phyloP scores from a whole-genome alignment of 2,329 filamentous ascomycete genomes.

The Byssochlamys sp. region DNA sequence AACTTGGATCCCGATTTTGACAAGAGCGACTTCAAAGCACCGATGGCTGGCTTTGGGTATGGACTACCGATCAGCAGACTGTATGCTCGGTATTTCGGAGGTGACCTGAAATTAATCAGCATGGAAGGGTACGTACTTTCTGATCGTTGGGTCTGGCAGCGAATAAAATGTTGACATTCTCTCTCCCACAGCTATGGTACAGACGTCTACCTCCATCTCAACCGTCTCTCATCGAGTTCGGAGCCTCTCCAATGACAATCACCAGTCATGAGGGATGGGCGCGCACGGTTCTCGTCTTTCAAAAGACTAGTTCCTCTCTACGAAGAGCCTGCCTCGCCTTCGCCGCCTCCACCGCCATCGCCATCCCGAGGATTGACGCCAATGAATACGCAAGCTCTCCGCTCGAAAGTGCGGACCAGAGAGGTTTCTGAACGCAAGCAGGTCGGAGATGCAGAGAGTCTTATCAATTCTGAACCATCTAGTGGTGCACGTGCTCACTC shows the following conservation, averaged over 20 bases:
- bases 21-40: conserved; percentile 97
- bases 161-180: conserved; percentile 16
- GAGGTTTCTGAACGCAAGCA: conserved; percentile 82
- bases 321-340: conserved; percentile 20
- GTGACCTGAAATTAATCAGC: conserved; percentile 91
- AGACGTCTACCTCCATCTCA: conserved; percentile 95
- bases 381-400: conserved; percentile 48
- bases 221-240: conserved; percentile 86
- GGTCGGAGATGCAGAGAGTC: conserved; percentile 74
- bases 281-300: conserved; percentile 34
- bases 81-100: conserved; percentile 94
- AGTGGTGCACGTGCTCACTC: background rate
- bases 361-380: conserved; percentile 44
- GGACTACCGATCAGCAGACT: conserved; percentile 86
- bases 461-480: conserved; percentile 49
- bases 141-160: background rate
- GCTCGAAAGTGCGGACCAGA: conserved; percentile 58
- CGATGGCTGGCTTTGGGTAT: conserved; percentile 99
- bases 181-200: conserved; percentile 68
- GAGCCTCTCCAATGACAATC: conserved; percentile 88
- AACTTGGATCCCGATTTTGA: conserved; percentile 95
- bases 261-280: conserved; percentile 77
- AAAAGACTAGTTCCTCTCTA: conserved; percentile 32
- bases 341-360: conserved; percentile 27
- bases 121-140: conserved; percentile 79